Evolutionary conservation across 2,329 filamentous ascomycete genomes (phyloP).

Genomic region (Cytospora schulzeri): DNA sequence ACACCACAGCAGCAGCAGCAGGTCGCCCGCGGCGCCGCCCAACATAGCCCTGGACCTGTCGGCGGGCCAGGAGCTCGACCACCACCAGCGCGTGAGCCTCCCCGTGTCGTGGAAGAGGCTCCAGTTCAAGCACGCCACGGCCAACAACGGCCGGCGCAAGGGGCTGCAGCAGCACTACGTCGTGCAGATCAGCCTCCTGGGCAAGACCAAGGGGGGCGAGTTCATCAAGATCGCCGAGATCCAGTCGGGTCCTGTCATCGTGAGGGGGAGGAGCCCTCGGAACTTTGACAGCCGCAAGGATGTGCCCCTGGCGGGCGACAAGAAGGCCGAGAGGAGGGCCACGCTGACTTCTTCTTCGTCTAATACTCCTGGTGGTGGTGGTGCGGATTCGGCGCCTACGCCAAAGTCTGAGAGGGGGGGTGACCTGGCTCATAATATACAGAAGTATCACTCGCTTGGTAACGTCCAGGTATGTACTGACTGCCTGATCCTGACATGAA

Average conservation of each 20-base stretch:
- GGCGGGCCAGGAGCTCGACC: conserved; percentile 71
- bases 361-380: no score
- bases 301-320: conserved; percentile 67
- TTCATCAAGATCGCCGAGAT: conserved; percentile 79
- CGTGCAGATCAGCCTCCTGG: conserved; percentile 80
- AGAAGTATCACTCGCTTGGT: conserved; percentile 38
- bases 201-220: conserved; percentile 69
- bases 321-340: conserved; percentile 48
- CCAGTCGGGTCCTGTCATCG: conserved; percentile 90
- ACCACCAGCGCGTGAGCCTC: conserved; percentile 74
- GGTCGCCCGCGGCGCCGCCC: conserved; percentile 53
- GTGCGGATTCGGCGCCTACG: conserved; percentile 21
- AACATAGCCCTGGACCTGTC: conserved; percentile 57
- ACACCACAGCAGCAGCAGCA: no score
- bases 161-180: conserved; percentile 95
- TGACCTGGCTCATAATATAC: conserved; percentile 34
- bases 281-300: conserved; percentile 94
- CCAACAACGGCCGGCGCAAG: conserved; percentile 92
- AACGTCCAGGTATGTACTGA: conserved; percentile 40
- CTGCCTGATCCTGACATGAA: no score
- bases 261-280: conserved; percentile 85
- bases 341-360: conserved; percentile 43
- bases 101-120: conserved; percentile 91
- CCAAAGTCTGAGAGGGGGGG: conserved; percentile 28
- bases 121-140: conserved; percentile 94